phyloP scores from a whole-genome alignment of 306 rosid genomes.

The Ceratonia siliqua region DNA sequence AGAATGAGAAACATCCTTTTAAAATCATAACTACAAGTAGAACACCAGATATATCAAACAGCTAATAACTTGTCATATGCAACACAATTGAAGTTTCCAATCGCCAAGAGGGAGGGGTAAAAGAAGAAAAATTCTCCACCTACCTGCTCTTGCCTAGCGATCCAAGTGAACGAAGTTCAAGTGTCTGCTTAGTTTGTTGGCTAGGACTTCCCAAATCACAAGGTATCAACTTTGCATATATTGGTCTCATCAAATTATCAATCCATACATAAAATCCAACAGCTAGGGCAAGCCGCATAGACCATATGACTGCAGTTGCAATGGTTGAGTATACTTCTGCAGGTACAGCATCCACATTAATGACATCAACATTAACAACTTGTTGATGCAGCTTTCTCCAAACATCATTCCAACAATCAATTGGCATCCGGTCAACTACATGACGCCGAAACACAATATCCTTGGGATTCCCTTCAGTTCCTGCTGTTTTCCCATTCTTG shows the following conservation, averaged over 20 bases:
- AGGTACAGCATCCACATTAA: constrained; percentile 74
- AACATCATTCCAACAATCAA: constrained; percentile 95
- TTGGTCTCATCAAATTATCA: constrained; percentile 85
- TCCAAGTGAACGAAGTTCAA: constrained; percentile 69
- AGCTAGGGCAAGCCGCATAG: constrained; percentile 88
- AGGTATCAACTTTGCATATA: constrained; percentile 90
- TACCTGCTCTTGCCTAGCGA: constrained; percentile 94
- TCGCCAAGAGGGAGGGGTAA: constrained; percentile 24
- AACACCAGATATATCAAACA: constrained; percentile 19
- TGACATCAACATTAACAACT: constrained; percentile 84
- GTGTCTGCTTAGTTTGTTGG: constrained; percentile 51
- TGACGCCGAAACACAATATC: constrained; percentile 87
- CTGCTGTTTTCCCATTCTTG: constrained; percentile 53
- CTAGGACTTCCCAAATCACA: constrained; percentile 82
- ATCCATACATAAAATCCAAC: constrained; percentile 79
- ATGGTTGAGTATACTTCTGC: constrained; percentile 81
- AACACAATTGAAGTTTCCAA: constrained; percentile 15
- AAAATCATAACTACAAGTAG: constrained; percentile 22
- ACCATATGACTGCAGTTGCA: constrained; percentile 93
- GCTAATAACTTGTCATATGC: constrained; percentile 15
- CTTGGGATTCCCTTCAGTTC: constrained; percentile 50
- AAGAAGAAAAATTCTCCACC: constrained; percentile 36
- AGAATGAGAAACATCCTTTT: constrained; percentile 10
- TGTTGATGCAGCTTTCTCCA: constrained; percentile 96
- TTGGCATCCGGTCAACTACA: constrained; percentile 81